Base-by-base conservation (phyloP, 1,284 basidiomycete genomes). In the Wallemia ichthyophaga region DNA sequence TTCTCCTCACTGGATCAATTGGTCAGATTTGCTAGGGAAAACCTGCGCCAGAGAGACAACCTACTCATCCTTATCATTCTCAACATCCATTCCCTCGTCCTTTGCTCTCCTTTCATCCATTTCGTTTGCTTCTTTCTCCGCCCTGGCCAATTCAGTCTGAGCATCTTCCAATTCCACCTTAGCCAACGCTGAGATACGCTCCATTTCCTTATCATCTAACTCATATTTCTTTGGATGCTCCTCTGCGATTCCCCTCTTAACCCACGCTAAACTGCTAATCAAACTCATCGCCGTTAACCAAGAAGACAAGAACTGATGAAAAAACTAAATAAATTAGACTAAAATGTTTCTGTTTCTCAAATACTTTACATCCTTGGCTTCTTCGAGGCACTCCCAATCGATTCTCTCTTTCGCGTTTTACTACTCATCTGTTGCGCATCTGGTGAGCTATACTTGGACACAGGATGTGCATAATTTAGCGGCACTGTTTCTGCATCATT, bases 121-220 rank as follows among this genome's bases (percentile, higher is more conserved):
- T 59, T 73, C 72, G 62, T 78, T 75, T 28, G 85, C 84, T 59
- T 82, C 84, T 62, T 79, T 74, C 67, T 81, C 82, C 56, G 86
- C 82, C 55, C 81, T 75, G 70, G 87, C 82, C 13, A 96, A 74
- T 67, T 91, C 88, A 59, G 78, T 75, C 61, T 82, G 77, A 17
- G 86, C 86, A 74, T 88, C 85, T 64, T 88, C 83, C 57, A 92
- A 78, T 67, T 89, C 82, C 59, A 87, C 83, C 58, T 83, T 77
- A 25, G 89, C 87, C 56, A 98, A 77, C 58, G 81, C 76, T 64
- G 85, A 87, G 57, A 98, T 86, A 48, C 94, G 80, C 66, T 84
- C 80, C 31, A 98, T 75, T 71, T 98, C 92, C 56, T 77, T 73
- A 65, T 94, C 86, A 68, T 96, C 87, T 53, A 98, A 78, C 60